Percentiles rank a stretch among this genome's conserved stretches.
Evolutionary conservation across 2,329 filamentous ascomycete genomes (phyloP).

Genomic region (Rosellinia necatrix): DNA sequence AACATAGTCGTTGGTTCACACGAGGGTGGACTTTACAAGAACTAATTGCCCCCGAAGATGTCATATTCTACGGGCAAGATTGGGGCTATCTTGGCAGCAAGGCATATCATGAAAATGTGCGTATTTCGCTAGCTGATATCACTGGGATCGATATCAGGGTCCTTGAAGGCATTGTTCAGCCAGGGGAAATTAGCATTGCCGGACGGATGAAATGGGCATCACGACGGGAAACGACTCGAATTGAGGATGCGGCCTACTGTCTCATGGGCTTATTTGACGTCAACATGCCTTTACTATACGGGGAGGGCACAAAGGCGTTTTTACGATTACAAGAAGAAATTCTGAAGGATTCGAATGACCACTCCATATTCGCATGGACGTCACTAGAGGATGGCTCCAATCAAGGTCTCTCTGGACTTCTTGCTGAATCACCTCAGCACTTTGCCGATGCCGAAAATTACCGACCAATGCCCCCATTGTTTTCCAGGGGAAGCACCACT

Average conservation of each 20-base stretch:
- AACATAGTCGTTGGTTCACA: constrained; percentile 22
- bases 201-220: constrained; percentile 27
- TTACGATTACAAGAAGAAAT: constrained; percentile 27
- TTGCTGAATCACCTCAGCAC: constrained; percentile 19
- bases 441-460: constrained; percentile 15
- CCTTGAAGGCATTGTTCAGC: constrained; percentile 13
- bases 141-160: constrained; percentile 21
- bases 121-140: constrained; percentile 17
- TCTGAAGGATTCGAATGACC: constrained; percentile 18
- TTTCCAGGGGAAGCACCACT: constrained; percentile 6
- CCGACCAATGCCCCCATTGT: constrained; percentile 15
- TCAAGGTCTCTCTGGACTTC: constrained; percentile 18
- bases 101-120: constrained; percentile 10
- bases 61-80: constrained; percentile 16
- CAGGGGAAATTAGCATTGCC: constrained; percentile 19
- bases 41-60: constrained; percentile 24
- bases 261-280: constrained; percentile 27
- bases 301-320: constrained; percentile 22
- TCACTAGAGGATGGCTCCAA: neutral
- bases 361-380: constrained; percentile 24
- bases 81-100: constrained; percentile 22
- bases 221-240: constrained; percentile 15
- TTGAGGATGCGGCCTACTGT: constrained; percentile 22
- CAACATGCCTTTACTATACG: constrained; percentile 26
- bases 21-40: constrained; percentile 22